Evolutionary conservation across 352 stramenopile species (phyloP), one percentile per base, ranked within the genome.

Genomic region (Globisporangium echinulatum): DNA sequence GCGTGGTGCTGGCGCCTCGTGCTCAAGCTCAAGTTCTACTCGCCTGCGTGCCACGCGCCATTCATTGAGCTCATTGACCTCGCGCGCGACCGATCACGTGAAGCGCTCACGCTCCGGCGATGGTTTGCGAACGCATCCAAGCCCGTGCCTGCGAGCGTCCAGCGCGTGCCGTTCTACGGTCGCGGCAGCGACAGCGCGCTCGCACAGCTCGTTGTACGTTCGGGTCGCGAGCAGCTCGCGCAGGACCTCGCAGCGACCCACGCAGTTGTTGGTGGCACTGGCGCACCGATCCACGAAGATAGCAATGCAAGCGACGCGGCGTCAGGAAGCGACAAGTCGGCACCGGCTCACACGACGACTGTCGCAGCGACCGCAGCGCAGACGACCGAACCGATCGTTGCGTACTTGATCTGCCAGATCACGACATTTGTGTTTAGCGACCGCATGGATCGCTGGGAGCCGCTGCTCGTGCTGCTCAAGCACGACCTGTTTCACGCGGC

Each of bases 1-100:
- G 75, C 82, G 10, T 95, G 85, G 85, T 92, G 83, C 62, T 95
- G 85, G 85, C 85, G 79, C 56, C 51, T 92, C 2, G 87, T 95
- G 63, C 72, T 93, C 1, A 92, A 90, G 61, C 69, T 95, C 46
- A 74, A 78, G 14, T 93, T 95, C 67, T 90, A 95, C 59, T 90
- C 82, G 8, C 79, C 79, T 1, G 71, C 70, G 19, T 82, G 76
- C 0, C 79, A 90, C 33, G 67, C 88, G 38, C 83, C 85, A 6
- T 75, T 91, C 52, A 52, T 93, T 0, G 65, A 70, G 17, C 69
- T 92, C 1, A 88, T 95, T 25, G 72, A 91, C 59, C 66, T 95
- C n/a, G 66, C 72, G 15, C 77, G 77, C 14, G 83, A 93, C 61
- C 74, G 84, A 4, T 90, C 82, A n/a, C 57, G 75, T 14, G 80